phyloP scores from a whole-genome alignment of 805 yeast species.

The Myxozyma mucilagina region DNA sequence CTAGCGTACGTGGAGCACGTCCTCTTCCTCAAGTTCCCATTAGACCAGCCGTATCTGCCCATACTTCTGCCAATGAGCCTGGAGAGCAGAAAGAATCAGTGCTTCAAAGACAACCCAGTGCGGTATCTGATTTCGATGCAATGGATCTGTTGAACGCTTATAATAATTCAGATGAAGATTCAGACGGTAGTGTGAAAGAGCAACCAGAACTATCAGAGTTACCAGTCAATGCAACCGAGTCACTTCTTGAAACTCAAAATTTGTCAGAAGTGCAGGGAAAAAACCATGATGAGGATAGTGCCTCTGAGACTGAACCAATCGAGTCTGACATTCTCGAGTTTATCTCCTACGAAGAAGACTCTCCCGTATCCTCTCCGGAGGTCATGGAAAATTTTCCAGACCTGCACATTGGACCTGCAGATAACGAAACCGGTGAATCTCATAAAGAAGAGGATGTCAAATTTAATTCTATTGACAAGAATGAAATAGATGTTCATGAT shows the following conservation, averaged over 20 bases:
- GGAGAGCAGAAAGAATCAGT: not conserved
- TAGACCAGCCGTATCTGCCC: not conserved
- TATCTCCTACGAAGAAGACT: not conserved
- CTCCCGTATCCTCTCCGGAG: not conserved
- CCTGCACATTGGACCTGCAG: not conserved
- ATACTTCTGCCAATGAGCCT: not conserved
- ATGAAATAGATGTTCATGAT: not conserved
- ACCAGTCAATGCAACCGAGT: not conserved
- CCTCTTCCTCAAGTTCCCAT: conserved; percentile 23
- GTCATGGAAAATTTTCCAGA: not conserved
- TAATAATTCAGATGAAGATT: not conserved
- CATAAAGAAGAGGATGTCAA: too few relatives aligned
- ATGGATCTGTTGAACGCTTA: conserved; percentile 16
- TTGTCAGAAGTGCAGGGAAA: not conserved
- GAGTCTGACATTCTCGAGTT: not conserved
- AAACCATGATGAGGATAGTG: not conserved
- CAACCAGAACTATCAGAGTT: not conserved
- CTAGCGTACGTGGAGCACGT: conserved; percentile 7
- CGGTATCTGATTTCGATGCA: conserved; percentile 9
- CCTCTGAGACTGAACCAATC: not conserved
- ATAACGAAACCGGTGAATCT: not conserved
- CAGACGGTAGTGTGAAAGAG: conserved; percentile 4
- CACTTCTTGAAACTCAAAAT: not conserved
- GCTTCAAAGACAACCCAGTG: not conserved
- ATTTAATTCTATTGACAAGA: not conserved